Evolutionary conservation across 371 early-diverging fungal species (phyloP), one percentile per base, ranked within the genome.

Genomic region (Neoconidiobolus thromboides): DNA sequence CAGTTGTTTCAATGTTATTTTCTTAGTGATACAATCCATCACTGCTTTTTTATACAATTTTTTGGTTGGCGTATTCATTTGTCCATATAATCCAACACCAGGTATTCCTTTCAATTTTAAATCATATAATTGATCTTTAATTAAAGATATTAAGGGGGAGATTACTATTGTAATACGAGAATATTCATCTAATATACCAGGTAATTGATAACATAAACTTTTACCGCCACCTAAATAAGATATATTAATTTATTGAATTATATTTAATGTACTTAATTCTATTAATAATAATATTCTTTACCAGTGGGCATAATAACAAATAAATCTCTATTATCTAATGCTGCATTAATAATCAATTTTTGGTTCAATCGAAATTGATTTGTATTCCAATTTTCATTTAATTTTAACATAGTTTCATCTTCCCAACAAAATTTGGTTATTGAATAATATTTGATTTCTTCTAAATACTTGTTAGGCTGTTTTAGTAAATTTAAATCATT

Each of bases 261-360:
- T 26, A 26, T 26, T 26, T 26, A 26, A 26, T 26, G 26, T 26
- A 26, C 26, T 26, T 26, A 26, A 26, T 26, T 26, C 26, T 26
- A 26, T 26, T 26, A 26, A 26, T 26, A 41, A 5, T 3, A 9
- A 39, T 37, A 41, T 14, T 4, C 41, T 4, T 40, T 57, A 57
- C 57, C 99, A 0, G 99, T 99, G 1, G 99, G 99, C 99, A 99
- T 99, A 46, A 99, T 70, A 43, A 99, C 93, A 82, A 99, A 98
- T 0, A 89, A 85, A 65, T 99, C 97, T 49, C 85, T 77, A 1
- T 92, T 90, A 0, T 73, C 63, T 4, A 99, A 69, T 0, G 90
- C 85, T 0, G 91, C 85, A 63, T 93, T 87, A 69, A 99, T 93
- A 2, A 96, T 93, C 51, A 89, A 89, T 4, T 89, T 71, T 68